Evolutionary conservation across 768 basidiomycete genomes (phyloP), one percentile per base, ranked within the genome.

Genomic region (Hygrophoropsis aurantiaca): DNA sequence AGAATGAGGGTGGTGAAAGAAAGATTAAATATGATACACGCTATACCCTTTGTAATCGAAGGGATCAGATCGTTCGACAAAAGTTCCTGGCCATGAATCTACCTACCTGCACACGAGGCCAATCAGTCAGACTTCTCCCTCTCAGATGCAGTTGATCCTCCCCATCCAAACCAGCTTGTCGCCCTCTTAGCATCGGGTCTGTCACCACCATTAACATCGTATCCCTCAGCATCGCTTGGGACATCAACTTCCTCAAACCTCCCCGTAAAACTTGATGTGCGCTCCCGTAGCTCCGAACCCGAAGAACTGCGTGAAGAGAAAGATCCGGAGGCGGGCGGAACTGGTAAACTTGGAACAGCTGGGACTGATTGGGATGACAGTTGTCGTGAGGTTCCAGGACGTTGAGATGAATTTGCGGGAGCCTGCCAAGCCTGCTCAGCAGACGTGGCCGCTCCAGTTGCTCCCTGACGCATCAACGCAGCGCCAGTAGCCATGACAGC

Each of bases 191-290:
- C 61, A 2, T 50, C 59, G 0, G 68, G 66, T 44, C 52, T 38
- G 43, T 18, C 61, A 53, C 40, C 43, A 35, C 27, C 59, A 39
- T 30, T 57, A 9, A 68, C 69, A 44, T 81, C 78, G 46, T 86
- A 79, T 5, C 80, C 83, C 51, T 89, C 87, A 11, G 73, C 75
- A 52, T 89, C 86, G 46, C 82, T 84, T 34, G 80, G 79, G n/a
- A 83, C 80, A 50, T 84, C 81, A 2, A 82, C 76, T 66, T 89
- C 84, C 54, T 88, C 87, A 51, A 84, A 85, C 58, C 50, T 69
- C 21, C 74, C 74, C 40, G 70, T 45, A 46, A 45, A 60, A 15
- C 59, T 71, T 13, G 68, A 69, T 10, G 71, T 66, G 37, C 81
- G 72, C 57, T 75, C 77, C 33, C 80, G 71, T 5, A 74, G 40